These are phyloP conservation scores for Solanum pinnatisectum DNA, from an alignment of 257 asterid genomes.

Conservation along the genomic window DNA sequence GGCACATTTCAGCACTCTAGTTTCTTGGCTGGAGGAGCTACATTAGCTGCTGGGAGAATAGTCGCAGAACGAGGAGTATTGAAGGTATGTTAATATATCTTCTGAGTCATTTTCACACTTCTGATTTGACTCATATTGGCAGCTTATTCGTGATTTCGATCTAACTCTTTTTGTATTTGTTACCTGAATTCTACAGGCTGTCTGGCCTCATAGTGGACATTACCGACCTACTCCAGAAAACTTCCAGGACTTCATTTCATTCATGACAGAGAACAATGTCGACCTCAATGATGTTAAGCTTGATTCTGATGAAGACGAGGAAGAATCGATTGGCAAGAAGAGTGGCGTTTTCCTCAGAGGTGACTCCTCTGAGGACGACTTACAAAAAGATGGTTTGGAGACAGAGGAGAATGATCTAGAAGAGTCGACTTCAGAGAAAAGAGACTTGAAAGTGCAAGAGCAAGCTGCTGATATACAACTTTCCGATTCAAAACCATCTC, in stretches of 20 bases:
- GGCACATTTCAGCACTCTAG: constrained; percentile 91
- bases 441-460: constrained; percentile 14
- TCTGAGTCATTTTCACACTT: not conserved
- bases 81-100: constrained; percentile 35
- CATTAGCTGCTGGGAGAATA: constrained; percentile 86
- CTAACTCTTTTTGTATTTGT: not conserved
- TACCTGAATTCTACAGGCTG: constrained; percentile 43
- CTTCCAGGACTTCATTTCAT: constrained; percentile 60
- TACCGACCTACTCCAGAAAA: constrained; percentile 84
- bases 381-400: constrained; percentile 20
- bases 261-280: constrained; percentile 53
- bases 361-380: constrained; percentile 65
- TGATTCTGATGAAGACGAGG: constrained; percentile 51
- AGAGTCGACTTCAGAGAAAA: constrained; percentile 12
- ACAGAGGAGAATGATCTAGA: constrained; percentile 15
- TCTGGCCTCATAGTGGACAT: constrained; percentile 99
- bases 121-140: not conserved
- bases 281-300: constrained; percentile 74
- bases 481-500: constrained; percentile 9
- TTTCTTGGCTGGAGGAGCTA: constrained; percentile 96
- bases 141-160: not conserved
- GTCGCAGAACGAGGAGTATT: constrained; percentile 66
- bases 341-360: constrained; percentile 28
- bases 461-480: constrained; percentile 3
- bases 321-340: constrained; percentile 30